phyloP scores from a whole-genome alignment of 2,329 filamentous ascomycete genomes.

The Chrysosporium queenslandicum region DNA sequence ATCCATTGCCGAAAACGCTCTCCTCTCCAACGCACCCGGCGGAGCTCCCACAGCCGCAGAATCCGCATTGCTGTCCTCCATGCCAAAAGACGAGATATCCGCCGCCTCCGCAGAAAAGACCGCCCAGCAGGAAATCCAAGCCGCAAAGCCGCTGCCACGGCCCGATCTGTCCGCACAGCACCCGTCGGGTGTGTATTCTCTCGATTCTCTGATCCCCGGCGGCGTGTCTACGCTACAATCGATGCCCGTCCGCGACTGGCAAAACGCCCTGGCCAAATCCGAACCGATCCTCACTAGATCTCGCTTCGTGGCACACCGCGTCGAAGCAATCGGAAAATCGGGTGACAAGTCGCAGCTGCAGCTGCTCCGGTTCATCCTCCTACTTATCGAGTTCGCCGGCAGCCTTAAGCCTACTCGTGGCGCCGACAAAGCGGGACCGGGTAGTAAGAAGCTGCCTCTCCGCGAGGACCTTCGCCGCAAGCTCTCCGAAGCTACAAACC shows the following conservation, averaged over 20 bases:
- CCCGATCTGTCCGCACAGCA: constrained; percentile 36
- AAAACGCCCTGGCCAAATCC: constrained; percentile 29
- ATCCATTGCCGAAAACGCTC: constrained; percentile 40
- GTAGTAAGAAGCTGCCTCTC: constrained; percentile 33
- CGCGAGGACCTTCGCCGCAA: constrained; percentile 33
- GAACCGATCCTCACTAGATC: constrained; percentile 32
- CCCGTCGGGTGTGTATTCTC: constrained; percentile 38
- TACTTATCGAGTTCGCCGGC: constrained; percentile 36
- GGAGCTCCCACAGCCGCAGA: constrained; percentile 29
- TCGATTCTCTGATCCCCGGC: constrained; percentile 35
- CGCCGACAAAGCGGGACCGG: constrained; percentile 23
- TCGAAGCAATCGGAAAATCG: constrained; percentile 31
- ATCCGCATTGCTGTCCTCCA: constrained; percentile 35
- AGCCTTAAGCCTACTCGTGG: constrained; percentile 24
- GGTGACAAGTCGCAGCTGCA: constrained; percentile 36
- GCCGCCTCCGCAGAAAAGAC: constrained; percentile 27
- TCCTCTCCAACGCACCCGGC: constrained; percentile 33
- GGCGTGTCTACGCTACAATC: constrained; percentile 34
- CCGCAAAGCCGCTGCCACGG: constrained; percentile 38
- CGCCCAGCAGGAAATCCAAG: constrained; percentile 36
- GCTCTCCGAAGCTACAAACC: constrained; percentile 25
- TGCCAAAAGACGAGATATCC: constrained; percentile 29
- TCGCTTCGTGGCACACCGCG: constrained; percentile 37
- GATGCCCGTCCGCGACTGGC: constrained; percentile 38
- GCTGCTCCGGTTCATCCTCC: constrained; percentile 37